Conservation (phyloP, 305 asterid species). For the Fraxinus ornus region DNA sequence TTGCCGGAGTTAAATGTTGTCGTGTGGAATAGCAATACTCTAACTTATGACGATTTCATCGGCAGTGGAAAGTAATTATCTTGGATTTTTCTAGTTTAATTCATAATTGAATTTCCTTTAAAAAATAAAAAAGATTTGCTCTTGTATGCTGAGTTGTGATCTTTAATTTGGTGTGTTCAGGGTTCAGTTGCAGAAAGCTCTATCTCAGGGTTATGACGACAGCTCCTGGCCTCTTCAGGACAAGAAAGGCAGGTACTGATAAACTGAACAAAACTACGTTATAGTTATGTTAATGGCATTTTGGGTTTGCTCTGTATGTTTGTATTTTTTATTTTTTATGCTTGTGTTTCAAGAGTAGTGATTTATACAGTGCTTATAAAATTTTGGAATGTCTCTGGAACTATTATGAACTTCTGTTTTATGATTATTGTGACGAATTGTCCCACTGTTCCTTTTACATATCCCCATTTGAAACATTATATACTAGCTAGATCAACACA, state of each 20-base stretch:
- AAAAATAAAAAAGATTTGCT: no score
- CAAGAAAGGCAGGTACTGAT: conserved; percentile 33
- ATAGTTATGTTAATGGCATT: background rate
- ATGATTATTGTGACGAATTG: background rate
- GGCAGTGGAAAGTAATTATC: conserved; percentile 79
- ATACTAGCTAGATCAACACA: background rate
- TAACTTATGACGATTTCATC: conserved; percentile 70
- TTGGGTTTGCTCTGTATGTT: background rate
- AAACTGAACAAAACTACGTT: background rate
- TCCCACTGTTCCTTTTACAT: background rate
- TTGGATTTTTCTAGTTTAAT: conserved; percentile 9
- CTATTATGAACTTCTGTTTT: background rate
- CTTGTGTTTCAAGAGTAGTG: background rate
- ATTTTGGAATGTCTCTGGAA: background rate
- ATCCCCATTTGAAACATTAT: background rate
- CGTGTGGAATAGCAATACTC: conserved; percentile 94
- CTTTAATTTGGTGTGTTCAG: conserved; percentile 40
- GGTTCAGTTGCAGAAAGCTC: conserved; percentile 77
- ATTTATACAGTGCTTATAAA: background rate
- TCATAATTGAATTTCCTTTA: background rate
- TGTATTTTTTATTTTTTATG: background rate
- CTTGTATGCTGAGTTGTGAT: conserved; percentile 6
- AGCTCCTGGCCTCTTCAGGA: conserved; percentile 79
- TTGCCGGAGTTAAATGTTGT: conserved; percentile 57
- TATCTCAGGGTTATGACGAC: conserved; percentile 80